Conservation (phyloP, 495 filamentous ascomycete species). For the Hypoxylon fuscum region DNA sequence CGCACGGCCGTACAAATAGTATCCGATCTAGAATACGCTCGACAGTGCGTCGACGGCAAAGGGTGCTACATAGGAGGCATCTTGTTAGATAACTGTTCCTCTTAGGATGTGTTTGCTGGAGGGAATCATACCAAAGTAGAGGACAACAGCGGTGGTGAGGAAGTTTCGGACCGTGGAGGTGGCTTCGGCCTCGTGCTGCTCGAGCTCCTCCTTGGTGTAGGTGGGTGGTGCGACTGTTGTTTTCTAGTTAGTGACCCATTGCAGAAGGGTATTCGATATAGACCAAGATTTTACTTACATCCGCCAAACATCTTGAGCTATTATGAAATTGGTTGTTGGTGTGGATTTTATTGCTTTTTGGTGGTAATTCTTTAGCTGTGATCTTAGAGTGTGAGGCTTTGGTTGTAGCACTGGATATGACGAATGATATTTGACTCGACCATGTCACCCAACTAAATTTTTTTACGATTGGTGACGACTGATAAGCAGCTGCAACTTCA, state of each 20-base stretch:
- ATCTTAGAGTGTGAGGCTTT: too few relatives aligned
- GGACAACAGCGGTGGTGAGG: slow-evolving; percentile 67
- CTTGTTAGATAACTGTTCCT: slow-evolving; percentile 4
- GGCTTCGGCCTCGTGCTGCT: slow-evolving; percentile 75
- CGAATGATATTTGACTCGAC: slow-evolving; percentile 8
- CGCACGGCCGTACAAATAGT: slow-evolving; percentile 12
- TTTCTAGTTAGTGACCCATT: slow-evolving; percentile 13
- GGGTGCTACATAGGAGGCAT: slow-evolving; percentile 64
- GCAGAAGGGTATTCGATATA: not conserved
- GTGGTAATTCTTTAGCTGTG: too few relatives aligned
- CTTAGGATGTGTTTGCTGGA: not conserved
- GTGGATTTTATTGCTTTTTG: too few relatives aligned
- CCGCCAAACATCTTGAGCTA: slow-evolving; percentile 56
- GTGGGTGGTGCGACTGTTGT: slow-evolving; percentile 59
- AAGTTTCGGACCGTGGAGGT: slow-evolving; percentile 69
- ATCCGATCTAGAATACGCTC: slow-evolving; percentile 70
- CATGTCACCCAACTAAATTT: slow-evolving; percentile 15
- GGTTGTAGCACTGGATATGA: too few relatives aligned
- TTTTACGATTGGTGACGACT: slow-evolving; percentile 30
- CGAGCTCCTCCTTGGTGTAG: slow-evolving; percentile 61
- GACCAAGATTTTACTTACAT: slow-evolving; percentile 42
- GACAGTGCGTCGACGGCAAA: slow-evolving; percentile 81
- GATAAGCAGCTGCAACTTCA: slow-evolving; percentile 30
- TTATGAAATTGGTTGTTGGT: not conserved
- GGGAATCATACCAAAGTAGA: slow-evolving; percentile 81